Evolutionary conservation across 2,329 filamentous ascomycete species (phyloP).

Genomic region (Graphilbum fragrans): DNA sequence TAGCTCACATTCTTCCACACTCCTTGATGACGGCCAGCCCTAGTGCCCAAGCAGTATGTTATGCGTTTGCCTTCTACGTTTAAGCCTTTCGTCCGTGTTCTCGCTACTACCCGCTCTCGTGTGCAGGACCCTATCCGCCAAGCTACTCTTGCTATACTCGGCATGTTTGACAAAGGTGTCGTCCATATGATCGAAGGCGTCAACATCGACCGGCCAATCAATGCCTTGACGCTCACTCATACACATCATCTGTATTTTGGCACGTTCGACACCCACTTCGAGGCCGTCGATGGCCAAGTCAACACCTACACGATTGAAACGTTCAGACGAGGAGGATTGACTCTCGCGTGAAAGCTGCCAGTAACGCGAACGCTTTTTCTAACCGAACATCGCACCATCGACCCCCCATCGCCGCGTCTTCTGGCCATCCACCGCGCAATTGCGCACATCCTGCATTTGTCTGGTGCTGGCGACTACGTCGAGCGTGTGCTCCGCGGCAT

Average conservation of each 20-base stretch:
- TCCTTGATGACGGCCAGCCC: not conserved
- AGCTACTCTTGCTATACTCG: constrained; percentile 23
- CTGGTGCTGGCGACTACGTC: constrained; percentile 1
- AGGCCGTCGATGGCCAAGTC: constrained; percentile 10
- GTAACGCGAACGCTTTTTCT: too few relatives aligned
- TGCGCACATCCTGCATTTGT: not conserved
- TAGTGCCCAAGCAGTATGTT: not conserved
- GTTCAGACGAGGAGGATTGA: constrained; percentile 7
- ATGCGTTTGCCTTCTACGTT: not conserved
- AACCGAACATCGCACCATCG: not conserved
- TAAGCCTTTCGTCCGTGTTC: too few relatives aligned
- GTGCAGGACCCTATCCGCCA: constrained; percentile 15
- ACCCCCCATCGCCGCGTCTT: constrained; percentile 1
- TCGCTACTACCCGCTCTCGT: too few relatives aligned
- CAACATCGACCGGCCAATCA: constrained; percentile 25
- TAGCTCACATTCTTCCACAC: constrained; percentile 13
- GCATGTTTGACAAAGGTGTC: constrained; percentile 27
- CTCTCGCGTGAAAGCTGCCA: not conserved
- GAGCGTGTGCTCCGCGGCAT: not conserved
- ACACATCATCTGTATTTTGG: constrained; percentile 18
- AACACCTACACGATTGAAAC: constrained; percentile 17
- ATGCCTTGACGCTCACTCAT: constrained; percentile 22
- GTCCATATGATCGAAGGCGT: constrained; percentile 22
- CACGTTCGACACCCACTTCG: constrained; percentile 18
- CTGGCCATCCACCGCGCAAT: constrained; percentile 3